Conservation (phyloP, 192 early-diverging fungal genomes). For the Helicostylum pulchrum region DNA sequence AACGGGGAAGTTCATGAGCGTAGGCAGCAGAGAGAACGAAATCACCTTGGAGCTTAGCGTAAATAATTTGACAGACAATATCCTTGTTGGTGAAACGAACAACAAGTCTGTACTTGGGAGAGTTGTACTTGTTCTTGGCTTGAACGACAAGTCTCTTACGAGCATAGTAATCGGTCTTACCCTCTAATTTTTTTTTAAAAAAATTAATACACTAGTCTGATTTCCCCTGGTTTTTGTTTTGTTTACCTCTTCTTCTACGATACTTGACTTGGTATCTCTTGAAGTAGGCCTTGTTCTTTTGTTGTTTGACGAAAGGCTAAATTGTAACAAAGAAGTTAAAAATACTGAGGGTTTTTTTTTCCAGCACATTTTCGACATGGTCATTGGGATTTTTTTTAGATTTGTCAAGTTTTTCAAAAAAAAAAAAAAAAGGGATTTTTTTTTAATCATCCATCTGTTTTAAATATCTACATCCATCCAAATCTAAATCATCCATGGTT, state of each 20-base stretch:
- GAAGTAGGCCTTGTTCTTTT: conserved; percentile 83
- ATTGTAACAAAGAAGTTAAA: background rate
- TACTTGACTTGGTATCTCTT: conserved; percentile 99
- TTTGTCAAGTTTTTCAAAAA: background rate
- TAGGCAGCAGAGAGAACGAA: conserved; percentile 93
- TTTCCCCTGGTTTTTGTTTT: background rate
- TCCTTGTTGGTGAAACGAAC: conserved; percentile 99
- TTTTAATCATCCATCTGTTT: conserved; percentile 15
- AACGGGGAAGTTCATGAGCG: conserved; percentile 93
- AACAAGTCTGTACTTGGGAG: conserved; percentile 99
- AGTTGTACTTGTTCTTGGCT: conserved; percentile 99
- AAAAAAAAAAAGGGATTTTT: background rate
- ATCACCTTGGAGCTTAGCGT: conserved; percentile 98
- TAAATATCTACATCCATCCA: background rate
- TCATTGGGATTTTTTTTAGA: background rate
- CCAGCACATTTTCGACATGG: background rate
- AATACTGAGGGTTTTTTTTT: too few relatives aligned
- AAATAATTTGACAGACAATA: conserved; percentile 94
- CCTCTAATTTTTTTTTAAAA: conserved; percentile 65
- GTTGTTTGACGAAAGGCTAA: conserved; percentile 39
- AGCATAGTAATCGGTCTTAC: conserved; percentile 99
- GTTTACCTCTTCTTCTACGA: conserved; percentile 85
- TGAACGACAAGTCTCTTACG: conserved; percentile 98
- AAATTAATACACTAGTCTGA: background rate
- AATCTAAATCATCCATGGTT: too few relatives aligned